Percentiles rank a stretch among this genome's conserved stretches.
Conservation (phyloP, 2,329 filamentous ascomycete genomes). For the Paradendryphiella salina region DNA sequence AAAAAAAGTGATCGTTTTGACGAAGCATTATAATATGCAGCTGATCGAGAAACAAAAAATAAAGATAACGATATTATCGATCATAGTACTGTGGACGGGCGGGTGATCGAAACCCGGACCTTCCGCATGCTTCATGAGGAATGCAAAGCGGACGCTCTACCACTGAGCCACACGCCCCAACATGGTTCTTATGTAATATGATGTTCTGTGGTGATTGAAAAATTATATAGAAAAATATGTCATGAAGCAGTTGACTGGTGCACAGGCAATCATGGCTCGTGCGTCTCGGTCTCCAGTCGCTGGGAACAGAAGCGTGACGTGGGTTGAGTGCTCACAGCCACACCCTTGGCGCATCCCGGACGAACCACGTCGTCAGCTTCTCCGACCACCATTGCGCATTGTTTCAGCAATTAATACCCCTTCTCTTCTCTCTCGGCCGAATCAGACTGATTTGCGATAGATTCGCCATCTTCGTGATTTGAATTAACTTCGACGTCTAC, state of each 20-base stretch:
- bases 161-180: slow-evolving; percentile 44
- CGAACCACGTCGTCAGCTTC: slow-evolving; percentile 30
- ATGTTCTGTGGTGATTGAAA: neutral
- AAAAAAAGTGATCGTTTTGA: neutral
- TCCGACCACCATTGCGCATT: slow-evolving; percentile 19
- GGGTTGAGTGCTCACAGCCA: slow-evolving; percentile 16
- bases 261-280: too few species aligned
- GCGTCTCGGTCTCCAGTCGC: too few species aligned
- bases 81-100: neutral
- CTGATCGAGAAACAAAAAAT: neutral
- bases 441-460: neutral
- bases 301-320: neutral
- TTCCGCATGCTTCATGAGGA: slow-evolving; percentile 27
- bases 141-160: slow-evolving; percentile 49
- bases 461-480: neutral
- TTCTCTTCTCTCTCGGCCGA: neutral
- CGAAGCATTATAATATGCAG: too few species aligned
- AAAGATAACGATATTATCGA: too few species aligned
- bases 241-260: too few species aligned
- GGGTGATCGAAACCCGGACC: slow-evolving; percentile 38
- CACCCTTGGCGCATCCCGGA: slow-evolving; percentile 25
- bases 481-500: neutral
- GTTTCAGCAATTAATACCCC: slow-evolving; percentile 24
- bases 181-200: slow-evolving; percentile 4
- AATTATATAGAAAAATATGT: too few species aligned